These are phyloP conservation scores for Paramecium caudatum DNA, from an alignment of 73 alveolate genomes.

Conservation along the genomic window DNA sequence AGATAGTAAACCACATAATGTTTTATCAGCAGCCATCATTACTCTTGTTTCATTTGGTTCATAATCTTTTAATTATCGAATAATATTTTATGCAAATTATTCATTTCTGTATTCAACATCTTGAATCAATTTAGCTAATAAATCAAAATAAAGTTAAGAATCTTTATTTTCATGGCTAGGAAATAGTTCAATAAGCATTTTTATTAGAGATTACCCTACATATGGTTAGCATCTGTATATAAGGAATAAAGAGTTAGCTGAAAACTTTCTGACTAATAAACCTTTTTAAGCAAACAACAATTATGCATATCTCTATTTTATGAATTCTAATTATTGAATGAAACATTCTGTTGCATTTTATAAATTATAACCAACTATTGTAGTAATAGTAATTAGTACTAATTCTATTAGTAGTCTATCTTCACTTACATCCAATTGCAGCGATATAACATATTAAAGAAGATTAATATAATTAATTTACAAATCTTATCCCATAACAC, in stretches of 20 bases:
- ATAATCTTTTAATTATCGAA: constrained; percentile 35
- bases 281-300: constrained; percentile 17
- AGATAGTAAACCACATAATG: constrained; percentile 67
- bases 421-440: neutral
- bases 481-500: neutral
- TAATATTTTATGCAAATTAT: constrained; percentile 41
- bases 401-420: constrained; percentile 31
- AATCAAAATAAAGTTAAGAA: constrained; percentile 68
- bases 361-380: neutral
- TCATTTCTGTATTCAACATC: constrained; percentile 63
- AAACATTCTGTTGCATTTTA: neutral
- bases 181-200: constrained; percentile 8
- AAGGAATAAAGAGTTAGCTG: constrained; percentile 10
- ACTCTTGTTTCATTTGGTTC: constrained; percentile 73
- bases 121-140: constrained; percentile 71
- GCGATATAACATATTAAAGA: neutral
- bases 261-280: constrained; percentile 30
- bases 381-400: neutral
- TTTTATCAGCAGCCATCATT: constrained; percentile 60
- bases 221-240: neutral
- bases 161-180: constrained; percentile 72
- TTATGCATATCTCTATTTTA: neutral
- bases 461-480: neutral
- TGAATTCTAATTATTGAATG: neutral
- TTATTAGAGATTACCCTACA: constrained; percentile 15